Base-by-base conservation (phyloP, 2,329 filamentous ascomycete species). In the Penicillium sp. region DNA sequence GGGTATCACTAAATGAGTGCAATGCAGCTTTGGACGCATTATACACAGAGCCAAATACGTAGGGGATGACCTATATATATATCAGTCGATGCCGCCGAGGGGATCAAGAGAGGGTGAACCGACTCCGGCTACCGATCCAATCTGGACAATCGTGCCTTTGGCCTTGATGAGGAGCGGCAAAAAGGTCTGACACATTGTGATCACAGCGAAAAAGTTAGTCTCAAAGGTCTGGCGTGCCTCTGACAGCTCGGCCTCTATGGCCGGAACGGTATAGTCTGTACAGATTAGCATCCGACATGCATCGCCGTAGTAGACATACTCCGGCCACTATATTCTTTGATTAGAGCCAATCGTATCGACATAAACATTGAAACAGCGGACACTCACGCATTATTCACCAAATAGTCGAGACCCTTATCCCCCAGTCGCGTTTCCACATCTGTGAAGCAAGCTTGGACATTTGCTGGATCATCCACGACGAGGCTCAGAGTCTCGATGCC, bases 1-100 rank as follows among this genome's bases (percentile, higher is more conserved):
- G 56, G 0, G 75, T 77, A 42, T 80, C 70, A 39, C 70, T 72
- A 55, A 75, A 80, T 1, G 69, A 65, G 52, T 79, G 75, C 23
- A 80, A 52, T 0, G 77, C 77, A 0, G 75, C 77, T 55, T 80
- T 80, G 25, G 71, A 73, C 6, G 75, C 74, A 49, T 76, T 77
- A 62, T 81, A 80, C 11, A 66, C 61, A 2, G 65, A 68, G 10
- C 65, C 65, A 41, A 68, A 68, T 25, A 68, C 63, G 39, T 68
- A 68, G 8, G 66, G 66, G 29, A 68, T 61, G 29, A 66, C 52
- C 64, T 65, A 32, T 3, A 32, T 31, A 7, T 13, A 25, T 17
- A 25, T 23, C 6, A 27, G 25, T 13, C 12, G 11, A 6, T 11
- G 6, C 12, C 11, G 25, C n/a, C 11, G 9, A 5, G 6, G 6